phyloP scores from a whole-genome alignment of 768 basidiomycete species.

The Lanmaoa pseudosensibilis region DNA sequence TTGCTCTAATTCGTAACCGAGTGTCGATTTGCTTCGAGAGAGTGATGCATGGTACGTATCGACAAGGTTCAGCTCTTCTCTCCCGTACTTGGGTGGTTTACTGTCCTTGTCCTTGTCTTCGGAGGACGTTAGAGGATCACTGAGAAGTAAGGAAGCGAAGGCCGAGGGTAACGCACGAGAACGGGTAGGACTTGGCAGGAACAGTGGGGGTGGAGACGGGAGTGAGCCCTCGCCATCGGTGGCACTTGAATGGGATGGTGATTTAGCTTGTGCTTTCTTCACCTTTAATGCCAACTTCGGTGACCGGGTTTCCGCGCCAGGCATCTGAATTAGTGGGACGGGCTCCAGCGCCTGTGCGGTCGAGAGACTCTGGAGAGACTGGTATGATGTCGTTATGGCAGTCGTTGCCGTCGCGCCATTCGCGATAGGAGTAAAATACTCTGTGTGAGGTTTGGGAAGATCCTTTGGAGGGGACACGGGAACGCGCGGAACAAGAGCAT shows the following conservation, averaged over 20 bases:
- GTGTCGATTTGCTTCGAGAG: conserved; percentile 32
- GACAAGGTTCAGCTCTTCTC: conserved; percentile 31
- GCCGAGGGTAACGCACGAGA: conserved; percentile 76
- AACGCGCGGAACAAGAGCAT: conserved; percentile 25
- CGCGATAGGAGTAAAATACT: conserved; percentile 76
- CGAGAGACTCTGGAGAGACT: conserved; percentile 63
- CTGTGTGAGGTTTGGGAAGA: conserved; percentile 54
- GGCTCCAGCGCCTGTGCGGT: conserved; percentile 28
- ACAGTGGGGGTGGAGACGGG: conserved; percentile 52
- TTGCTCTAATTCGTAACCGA: conserved; percentile 16
- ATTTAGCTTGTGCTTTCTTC: conserved; percentile 54
- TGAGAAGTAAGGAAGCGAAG: conserved; percentile 71
- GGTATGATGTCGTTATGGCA: conserved; percentile 81
- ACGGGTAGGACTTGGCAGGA: conserved; percentile 50
- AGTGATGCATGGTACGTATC: conserved; percentile 31
- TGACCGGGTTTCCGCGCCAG: conserved; percentile 42
- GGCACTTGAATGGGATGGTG: conserved; percentile 31
- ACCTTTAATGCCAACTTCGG: conserved; percentile 81
- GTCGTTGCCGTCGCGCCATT: conserved; percentile 82
- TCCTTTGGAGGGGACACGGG: conserved; percentile 33
- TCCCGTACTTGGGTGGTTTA: conserved; percentile 32
- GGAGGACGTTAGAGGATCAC: conserved; percentile 43
- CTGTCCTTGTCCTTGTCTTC: conserved; percentile 39
- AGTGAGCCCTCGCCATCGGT: conserved; percentile 41
- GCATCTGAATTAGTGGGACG: conserved; percentile 29